Conservation (phyloP, 2,329 filamentous ascomycete genomes). For the Ophioceras dolichostomum region DNA sequence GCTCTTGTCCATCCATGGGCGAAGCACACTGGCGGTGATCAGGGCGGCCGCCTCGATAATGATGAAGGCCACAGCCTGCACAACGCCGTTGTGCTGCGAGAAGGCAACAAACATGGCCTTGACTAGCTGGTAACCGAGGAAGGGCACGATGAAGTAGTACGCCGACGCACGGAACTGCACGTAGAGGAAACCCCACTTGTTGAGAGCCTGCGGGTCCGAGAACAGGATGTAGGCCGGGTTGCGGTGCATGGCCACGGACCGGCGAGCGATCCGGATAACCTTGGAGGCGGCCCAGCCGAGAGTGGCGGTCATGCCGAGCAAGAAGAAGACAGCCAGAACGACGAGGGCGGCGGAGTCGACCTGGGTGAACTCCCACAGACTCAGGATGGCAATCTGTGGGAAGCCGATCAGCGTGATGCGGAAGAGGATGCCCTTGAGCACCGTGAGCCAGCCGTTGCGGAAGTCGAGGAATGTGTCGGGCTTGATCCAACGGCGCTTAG, state of each 20-base stretch:
- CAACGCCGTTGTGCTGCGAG: constrained; percentile 50
- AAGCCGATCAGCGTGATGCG: constrained; percentile 73
- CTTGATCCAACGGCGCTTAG: constrained; percentile 62
- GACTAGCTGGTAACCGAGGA: constrained; percentile 58
- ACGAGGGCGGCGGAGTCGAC: constrained; percentile 69
- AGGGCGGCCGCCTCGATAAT: constrained; percentile 64
- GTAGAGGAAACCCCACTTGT: constrained; percentile 90
- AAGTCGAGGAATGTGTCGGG: constrained; percentile 61
- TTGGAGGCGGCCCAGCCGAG: constrained; percentile 71
- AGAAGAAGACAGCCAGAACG: constrained; percentile 68
- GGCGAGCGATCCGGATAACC: constrained; percentile 68
- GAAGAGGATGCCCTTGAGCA: constrained; percentile 78
- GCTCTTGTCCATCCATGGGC: constrained; percentile 94
- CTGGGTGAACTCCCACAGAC: constrained; percentile 73
- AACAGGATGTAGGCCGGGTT: constrained; percentile 86
- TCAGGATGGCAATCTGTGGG: constrained; percentile 73
- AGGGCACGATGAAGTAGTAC: constrained; percentile 76
- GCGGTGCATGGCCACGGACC: constrained; percentile 75
- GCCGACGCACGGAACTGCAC: constrained; percentile 80
- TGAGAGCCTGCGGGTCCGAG: constrained; percentile 70
- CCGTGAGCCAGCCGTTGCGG: constrained; percentile 75
- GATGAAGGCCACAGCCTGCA: constrained; percentile 65
- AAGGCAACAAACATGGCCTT: constrained; percentile 78
- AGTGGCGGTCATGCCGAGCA: constrained; percentile 61
- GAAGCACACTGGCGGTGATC: constrained; percentile 59